Conservation (phyloP, 208 protist species). For the Phytomonas serpens region DNA sequence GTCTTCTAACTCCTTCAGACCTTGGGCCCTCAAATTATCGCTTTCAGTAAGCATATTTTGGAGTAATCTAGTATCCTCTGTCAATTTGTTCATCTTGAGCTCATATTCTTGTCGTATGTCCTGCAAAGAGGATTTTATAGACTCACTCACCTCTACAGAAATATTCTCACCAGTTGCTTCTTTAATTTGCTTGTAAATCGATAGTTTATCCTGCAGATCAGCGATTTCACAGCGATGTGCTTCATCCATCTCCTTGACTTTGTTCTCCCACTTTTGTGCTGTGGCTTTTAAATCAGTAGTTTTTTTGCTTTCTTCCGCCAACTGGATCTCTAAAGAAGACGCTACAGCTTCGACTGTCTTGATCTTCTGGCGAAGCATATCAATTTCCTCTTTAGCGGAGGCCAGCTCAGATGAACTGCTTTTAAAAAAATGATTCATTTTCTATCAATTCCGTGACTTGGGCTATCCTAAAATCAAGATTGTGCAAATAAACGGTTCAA, state of each 20-base stretch:
- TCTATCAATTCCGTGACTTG: neutral
- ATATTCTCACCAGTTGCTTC: constrained; percentile 6
- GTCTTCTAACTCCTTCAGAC: constrained; percentile 10
- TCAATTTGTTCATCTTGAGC: constrained; percentile 1
- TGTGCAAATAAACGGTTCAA: constrained; percentile 4
- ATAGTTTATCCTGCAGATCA: constrained; percentile 23
- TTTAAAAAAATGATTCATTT: constrained; percentile 54
- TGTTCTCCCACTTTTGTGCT: constrained; percentile 52
- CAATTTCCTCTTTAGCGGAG: constrained; percentile 37
- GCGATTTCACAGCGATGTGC: constrained; percentile 37
- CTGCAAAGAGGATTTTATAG: constrained; percentile 18
- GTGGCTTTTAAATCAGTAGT: constrained; percentile 29
- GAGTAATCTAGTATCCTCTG: neutral
- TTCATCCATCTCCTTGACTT: constrained; percentile 34
- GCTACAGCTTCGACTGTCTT: constrained; percentile 47
- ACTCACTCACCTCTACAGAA: constrained; percentile 12
- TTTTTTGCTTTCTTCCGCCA: constrained; percentile 39
- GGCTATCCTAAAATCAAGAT: neutral
- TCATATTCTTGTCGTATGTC: constrained; percentile 11
- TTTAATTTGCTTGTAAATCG: constrained; percentile 12
- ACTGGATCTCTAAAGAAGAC: constrained; percentile 30
- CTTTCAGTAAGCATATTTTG: neutral
- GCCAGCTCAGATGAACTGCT: constrained; percentile 12
- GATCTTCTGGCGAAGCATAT: constrained; percentile 48
- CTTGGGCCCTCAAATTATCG: neutral